phyloP scores from a whole-genome alignment of 2,329 filamentous ascomycete species.

The Cryphonectria naterciae region DNA sequence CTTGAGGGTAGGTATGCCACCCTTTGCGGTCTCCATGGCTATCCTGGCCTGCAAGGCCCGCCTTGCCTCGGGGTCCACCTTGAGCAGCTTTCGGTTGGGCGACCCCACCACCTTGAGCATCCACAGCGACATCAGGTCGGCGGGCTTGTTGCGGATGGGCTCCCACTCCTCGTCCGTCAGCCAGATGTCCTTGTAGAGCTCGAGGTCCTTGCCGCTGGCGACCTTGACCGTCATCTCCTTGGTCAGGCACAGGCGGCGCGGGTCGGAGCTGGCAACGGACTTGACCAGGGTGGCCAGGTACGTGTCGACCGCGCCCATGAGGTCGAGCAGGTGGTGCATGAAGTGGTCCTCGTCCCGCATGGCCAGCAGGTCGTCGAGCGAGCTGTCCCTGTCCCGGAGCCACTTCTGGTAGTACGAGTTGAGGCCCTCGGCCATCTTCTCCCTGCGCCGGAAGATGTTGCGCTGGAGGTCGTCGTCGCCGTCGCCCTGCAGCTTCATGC shows the following conservation, averaged over 20 bases:
- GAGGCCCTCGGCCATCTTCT: not conserved
- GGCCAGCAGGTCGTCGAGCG: not conserved
- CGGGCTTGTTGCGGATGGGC: not conserved
- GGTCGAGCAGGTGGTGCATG: not conserved
- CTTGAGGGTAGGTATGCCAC: not conserved
- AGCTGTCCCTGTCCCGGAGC: not conserved
- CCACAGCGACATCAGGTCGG: not conserved
- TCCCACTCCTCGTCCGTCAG: constrained; percentile 6
- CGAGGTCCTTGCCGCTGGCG: not conserved
- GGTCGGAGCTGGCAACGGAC: not conserved
- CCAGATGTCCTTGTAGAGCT: constrained; percentile 10
- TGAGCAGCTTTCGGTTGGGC: not conserved
- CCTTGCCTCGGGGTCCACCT: not conserved
- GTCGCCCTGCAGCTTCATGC: not conserved
- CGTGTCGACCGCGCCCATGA: not conserved
- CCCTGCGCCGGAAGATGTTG: not conserved
- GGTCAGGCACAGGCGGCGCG: not conserved
- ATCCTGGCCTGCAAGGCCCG: not conserved
- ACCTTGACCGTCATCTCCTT: constrained; percentile 2
- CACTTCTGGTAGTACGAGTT: not conserved
- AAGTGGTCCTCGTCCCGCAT: not conserved
- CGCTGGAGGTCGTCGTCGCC: not conserved
- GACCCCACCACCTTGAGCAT: not conserved
- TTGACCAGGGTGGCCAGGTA: not conserved
- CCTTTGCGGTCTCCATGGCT: not conserved